Conservation (phyloP, 208 protist species). For the Leishmania tarentolae region DNA sequence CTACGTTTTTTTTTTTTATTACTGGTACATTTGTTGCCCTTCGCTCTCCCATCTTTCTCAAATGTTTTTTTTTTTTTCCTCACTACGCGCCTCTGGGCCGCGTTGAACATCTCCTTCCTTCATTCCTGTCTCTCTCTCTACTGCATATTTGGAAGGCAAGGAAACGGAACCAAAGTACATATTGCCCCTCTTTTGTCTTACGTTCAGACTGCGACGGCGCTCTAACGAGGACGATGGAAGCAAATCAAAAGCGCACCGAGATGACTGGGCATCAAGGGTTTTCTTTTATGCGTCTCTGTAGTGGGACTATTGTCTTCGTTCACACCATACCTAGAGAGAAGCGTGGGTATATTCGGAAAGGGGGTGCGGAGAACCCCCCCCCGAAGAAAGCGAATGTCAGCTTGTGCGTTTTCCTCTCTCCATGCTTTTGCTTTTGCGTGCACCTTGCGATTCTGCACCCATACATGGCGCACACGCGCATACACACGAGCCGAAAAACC, state of each 20-base stretch:
- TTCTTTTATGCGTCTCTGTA: neutral
- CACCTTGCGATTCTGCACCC: neutral
- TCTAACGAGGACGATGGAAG: neutral
- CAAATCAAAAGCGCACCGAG: neutral
- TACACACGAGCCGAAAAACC: too few species aligned
- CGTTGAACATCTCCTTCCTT: neutral
- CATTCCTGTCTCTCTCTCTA: neutral
- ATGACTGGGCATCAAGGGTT: neutral
- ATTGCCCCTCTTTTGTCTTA: neutral
- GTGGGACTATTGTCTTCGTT: neutral
- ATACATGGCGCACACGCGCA: neutral
- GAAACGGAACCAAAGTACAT: neutral
- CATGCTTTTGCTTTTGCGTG: neutral
- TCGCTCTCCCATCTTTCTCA: neutral
- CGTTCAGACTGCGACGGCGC: neutral
- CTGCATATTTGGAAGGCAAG: neutral
- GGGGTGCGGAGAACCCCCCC: neutral
- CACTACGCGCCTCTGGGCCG: neutral
- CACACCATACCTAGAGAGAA: neutral
- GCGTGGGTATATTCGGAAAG: neutral
- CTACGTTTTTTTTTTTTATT: neutral
- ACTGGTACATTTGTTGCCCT: neutral
- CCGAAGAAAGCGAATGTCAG: neutral
- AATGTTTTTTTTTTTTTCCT: neutral
- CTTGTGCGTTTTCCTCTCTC: neutral